phyloP scores from a whole-genome alignment of 345 rosid species.

The thale cress (Arabidopsis thaliana) region TAIR10.1 NC_003071.7:10065501-10066000 shows the following conservation, averaged over 20 bases:
- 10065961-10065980: not conserved
- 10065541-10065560: too few species aligned
- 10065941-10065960: not conserved
- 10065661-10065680: conserved; percentile 48
- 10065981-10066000: not conserved
- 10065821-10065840: too few species aligned
- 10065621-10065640: conserved; percentile 62
- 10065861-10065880: too few species aligned
- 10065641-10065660: conserved; percentile 60
- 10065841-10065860: too few species aligned
- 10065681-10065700: conserved; percentile 34
- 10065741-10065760: conserved; percentile 50
- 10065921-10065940: too few species aligned
- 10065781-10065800: too few species aligned
- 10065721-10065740: conserved; percentile 67
- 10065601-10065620: conserved; percentile 64
- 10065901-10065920: too few species aligned
- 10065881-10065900: too few species aligned
- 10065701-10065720: conserved; percentile 60
- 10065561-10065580: too few species aligned
- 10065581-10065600: conserved; percentile 49
- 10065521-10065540: not conserved
- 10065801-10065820: too few species aligned
- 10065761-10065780: too few species aligned
- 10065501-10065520: too few species aligned